phyloP scores from a whole-genome alignment of 306 rosid species.

The Chamaecrista fasciculata region DNA sequence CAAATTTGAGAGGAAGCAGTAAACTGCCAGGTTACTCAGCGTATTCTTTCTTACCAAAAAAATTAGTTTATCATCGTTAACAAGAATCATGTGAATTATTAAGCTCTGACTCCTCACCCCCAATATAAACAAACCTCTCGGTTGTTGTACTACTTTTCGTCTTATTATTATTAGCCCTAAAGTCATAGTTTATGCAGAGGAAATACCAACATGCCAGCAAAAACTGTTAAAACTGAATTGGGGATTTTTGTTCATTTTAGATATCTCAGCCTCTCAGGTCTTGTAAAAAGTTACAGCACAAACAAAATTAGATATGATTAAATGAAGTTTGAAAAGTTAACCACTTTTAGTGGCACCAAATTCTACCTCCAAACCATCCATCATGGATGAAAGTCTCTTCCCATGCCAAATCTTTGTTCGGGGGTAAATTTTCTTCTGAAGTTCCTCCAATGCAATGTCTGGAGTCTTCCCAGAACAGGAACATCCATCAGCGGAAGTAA shows the following conservation, averaged over 20 bases:
- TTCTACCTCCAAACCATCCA: constrained; percentile 89
- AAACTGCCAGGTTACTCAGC: neutral
- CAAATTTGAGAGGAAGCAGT: constrained; percentile 7
- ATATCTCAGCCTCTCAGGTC: too few relatives aligned
- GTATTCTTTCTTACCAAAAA: neutral
- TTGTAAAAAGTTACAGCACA: constrained; percentile 4
- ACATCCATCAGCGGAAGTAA: constrained; percentile 63
- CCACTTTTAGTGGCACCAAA: neutral
- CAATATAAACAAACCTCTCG: neutral
- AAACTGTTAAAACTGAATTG: neutral
- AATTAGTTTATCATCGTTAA: neutral
- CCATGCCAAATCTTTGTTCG: constrained; percentile 72
- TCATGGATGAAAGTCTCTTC: constrained; percentile 71
- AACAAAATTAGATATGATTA: neutral
- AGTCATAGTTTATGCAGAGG: neutral
- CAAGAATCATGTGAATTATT: neutral
- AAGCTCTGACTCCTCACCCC: neutral
- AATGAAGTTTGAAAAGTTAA: neutral
- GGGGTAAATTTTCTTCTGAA: constrained; percentile 63
- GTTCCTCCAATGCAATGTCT: constrained; percentile 70
- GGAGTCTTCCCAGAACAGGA: constrained; percentile 84
- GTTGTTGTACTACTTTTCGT: neutral
- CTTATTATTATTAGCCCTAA: too few relatives aligned
- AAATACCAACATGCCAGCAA: constrained; percentile 13
- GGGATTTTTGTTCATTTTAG: neutral